phyloP scores from a whole-genome alignment of 176 grass and related monocot species.

The Cenchrus americanus region DNA sequence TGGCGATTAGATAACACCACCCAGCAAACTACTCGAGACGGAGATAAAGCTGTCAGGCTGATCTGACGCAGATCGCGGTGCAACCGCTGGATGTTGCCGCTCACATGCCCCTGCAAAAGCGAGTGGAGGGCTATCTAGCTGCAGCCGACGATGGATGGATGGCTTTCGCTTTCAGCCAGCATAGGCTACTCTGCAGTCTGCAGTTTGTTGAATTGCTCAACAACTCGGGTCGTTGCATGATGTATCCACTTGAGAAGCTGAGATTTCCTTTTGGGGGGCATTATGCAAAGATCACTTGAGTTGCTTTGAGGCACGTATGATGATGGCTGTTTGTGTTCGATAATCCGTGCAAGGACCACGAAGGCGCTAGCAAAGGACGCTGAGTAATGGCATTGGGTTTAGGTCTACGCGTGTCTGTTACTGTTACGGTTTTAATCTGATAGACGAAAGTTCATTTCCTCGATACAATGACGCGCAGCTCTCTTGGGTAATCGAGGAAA shows the following conservation, averaged over 20 bases:
- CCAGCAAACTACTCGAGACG: background rate
- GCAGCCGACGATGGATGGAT: background rate
- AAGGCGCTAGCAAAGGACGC: background rate
- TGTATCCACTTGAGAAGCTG: conserved; percentile 8
- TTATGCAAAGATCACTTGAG: conserved; percentile 13
- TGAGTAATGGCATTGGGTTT: background rate
- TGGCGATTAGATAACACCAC: background rate
- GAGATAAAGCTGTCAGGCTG: background rate
- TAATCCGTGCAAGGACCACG: background rate
- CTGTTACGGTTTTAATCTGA: background rate
- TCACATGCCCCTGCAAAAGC: conserved; percentile 40
- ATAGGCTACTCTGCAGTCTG: background rate
- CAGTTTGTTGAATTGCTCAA: no score
- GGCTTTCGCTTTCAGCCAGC: background rate
- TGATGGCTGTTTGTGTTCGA: background rate
- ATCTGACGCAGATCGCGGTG: conserved; percentile 33
- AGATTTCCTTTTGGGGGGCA: background rate
- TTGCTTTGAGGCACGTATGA: conserved; percentile 7
- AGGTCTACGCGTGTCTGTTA: conserved; percentile 16
- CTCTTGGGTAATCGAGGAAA: no score
- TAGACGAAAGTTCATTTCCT: no score
- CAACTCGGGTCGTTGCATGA: background rate
- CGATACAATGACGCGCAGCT: no score
- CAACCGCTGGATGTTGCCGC: background rate
- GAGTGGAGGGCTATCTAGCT: background rate